phyloP scores from a whole-genome alignment of 129 eudicot genomes.

The Tagetes erecta region DNA sequence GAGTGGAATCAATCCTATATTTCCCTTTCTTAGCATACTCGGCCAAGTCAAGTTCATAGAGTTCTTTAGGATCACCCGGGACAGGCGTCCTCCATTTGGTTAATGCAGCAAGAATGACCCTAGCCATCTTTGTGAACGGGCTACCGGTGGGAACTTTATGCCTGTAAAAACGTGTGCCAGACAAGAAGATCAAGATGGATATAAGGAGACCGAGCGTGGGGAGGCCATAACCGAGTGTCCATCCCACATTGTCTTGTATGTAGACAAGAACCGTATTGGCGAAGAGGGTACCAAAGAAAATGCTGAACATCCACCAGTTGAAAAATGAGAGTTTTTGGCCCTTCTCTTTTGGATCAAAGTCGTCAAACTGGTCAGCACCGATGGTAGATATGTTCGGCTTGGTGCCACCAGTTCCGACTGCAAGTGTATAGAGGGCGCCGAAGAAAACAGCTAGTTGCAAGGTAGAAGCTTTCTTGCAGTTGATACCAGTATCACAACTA shows the following conservation, averaged over 20 bases:
- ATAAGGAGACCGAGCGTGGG: conserved; percentile 54
- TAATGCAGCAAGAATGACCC: conserved; percentile 56
- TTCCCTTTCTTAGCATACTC: conserved; percentile 51
- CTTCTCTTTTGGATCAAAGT: conserved; percentile 54
- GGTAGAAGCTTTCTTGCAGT: conserved; percentile 44
- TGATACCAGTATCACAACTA: conserved; percentile 31
- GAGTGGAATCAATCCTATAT: conserved; percentile 60
- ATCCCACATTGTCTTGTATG: conserved; percentile 62
- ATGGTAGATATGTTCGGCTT: conserved; percentile 60
- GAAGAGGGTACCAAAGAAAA: conserved; percentile 49
- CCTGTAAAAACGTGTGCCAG: conserved; percentile 67
- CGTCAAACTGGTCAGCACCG: conserved; percentile 68
- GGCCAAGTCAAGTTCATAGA: conserved; percentile 55
- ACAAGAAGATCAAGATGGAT: conserved; percentile 44
- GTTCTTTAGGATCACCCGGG: conserved; percentile 52
- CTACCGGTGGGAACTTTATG: conserved; percentile 70
- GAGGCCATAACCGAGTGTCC: conserved; percentile 54
- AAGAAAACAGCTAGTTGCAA: conserved; percentile 41
- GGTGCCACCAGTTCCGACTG: conserved; percentile 57
- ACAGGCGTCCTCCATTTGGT: conserved; percentile 45
- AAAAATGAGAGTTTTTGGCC: conserved; percentile 52
- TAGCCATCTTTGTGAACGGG: conserved; percentile 69
- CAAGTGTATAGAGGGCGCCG: conserved; percentile 48
- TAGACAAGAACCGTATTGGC: conserved; percentile 54
- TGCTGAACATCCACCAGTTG: conserved; percentile 70